Percentiles rank a stretch among this genome's conserved stretches.
Evolutionary conservation across 257 asterid species (phyloP).

Genomic region (Buddleja alternifolia): DNA sequence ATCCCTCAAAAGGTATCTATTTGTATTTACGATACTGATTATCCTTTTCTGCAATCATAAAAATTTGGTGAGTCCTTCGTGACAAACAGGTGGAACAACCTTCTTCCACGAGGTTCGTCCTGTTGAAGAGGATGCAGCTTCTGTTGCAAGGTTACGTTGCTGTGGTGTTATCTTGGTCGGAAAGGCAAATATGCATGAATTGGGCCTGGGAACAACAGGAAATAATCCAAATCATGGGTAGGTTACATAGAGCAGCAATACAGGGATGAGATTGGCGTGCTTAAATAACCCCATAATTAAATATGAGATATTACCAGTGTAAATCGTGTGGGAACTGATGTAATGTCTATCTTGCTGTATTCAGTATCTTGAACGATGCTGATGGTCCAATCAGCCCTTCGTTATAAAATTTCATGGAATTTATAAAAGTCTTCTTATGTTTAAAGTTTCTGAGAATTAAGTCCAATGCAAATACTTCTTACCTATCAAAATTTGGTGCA

Average conservation of each 20-base stretch:
- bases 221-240: slow-evolving; percentile 96
- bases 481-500: slow-evolving; percentile 10
- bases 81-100: slow-evolving; percentile 82
- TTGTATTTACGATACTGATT: slow-evolving; percentile 21
- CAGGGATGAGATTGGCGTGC: not conserved
- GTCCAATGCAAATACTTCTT: not conserved
- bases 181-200: slow-evolving; percentile 98
- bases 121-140: slow-evolving; percentile 74
- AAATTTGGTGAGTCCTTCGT: slow-evolving; percentile 24
- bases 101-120: slow-evolving; percentile 80
- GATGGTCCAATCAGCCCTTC: slow-evolving; percentile 3
- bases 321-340: not conserved
- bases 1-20: slow-evolving; percentile 75
- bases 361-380: not conserved
- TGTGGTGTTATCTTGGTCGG: slow-evolving; percentile 96
- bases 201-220: slow-evolving; percentile 97
- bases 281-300: slow-evolving; percentile 8
- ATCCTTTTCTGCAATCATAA: slow-evolving; percentile 16
- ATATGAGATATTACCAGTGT: not conserved
- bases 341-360: slow-evolving; percentile 12
- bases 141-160: slow-evolving; percentile 78
- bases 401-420: slow-evolving; percentile 4
- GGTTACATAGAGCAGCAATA: slow-evolving; percentile 23
- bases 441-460: not conserved
- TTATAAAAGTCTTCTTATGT: not conserved